Conservation (phyloP, 2,329 filamentous ascomycete species). For the Aspergillus pseudoviridinutans region DNA sequence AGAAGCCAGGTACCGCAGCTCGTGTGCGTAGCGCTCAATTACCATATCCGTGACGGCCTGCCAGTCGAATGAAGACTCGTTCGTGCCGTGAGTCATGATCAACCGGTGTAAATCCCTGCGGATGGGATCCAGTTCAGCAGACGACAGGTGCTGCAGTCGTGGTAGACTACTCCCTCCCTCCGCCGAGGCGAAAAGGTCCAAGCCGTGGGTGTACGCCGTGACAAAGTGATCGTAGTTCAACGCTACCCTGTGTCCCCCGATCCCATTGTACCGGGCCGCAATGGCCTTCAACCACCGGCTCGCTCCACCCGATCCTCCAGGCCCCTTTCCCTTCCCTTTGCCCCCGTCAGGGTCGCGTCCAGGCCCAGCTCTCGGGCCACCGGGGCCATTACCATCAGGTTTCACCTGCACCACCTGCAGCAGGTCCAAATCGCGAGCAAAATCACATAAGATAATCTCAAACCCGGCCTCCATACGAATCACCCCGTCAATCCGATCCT, state of each 20-base stretch:
- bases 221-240: constrained; percentile 50
- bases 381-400: not conserved
- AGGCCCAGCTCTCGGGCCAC: not conserved
- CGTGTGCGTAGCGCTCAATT: constrained; percentile 56
- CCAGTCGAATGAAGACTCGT: constrained; percentile 52
- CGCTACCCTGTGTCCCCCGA: constrained; percentile 38
- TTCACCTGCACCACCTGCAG: constrained; percentile 30
- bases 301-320: not conserved
- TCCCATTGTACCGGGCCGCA: constrained; percentile 28
- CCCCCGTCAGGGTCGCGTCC: not conserved
- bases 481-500: constrained; percentile 55
- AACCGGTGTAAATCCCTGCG: constrained; percentile 45
- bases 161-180: constrained; percentile 34
- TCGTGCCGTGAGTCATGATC: constrained; percentile 30
- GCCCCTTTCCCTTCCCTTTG: not conserved
- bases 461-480: constrained; percentile 67
- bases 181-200: constrained; percentile 36
- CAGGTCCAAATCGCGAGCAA: constrained; percentile 42
- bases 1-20: constrained; percentile 44
- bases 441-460: constrained; percentile 66
- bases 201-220: constrained; percentile 42
- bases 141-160: constrained; percentile 31
- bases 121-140: constrained; percentile 33
- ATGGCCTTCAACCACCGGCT: constrained; percentile 20
- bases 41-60: constrained; percentile 65